phyloP scores from a whole-genome alignment of 495 filamentous ascomycete species.

The Xylaria bambusicola region DNA sequence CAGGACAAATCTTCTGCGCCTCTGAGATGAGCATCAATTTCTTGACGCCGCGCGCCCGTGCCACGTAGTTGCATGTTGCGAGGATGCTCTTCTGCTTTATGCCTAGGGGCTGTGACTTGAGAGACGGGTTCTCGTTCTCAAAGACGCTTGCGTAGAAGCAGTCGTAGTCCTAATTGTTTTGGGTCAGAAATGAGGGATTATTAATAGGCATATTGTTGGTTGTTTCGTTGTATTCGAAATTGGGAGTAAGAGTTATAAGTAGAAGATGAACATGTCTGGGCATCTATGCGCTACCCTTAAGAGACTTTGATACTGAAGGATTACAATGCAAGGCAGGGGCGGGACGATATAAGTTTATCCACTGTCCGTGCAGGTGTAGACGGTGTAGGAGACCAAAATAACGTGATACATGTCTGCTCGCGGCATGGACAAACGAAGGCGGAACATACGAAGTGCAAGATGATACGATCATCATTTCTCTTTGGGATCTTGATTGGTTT shows the following conservation, averaged over 20 bases:
- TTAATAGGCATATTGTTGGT: not conserved
- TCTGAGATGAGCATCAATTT: slow-evolving; percentile 84
- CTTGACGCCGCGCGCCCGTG: slow-evolving; percentile 69
- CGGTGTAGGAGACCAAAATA: not conserved
- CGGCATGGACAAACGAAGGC: not conserved
- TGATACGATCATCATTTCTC: slow-evolving; percentile 66
- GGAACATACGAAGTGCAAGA: slow-evolving; percentile 74
- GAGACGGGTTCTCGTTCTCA: slow-evolving; percentile 72
- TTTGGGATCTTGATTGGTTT: slow-evolving; percentile 38
- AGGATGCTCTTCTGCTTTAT: slow-evolving; percentile 79
- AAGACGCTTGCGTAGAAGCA: slow-evolving; percentile 93
- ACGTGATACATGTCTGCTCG: not conserved
- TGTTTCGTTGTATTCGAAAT: not conserved
- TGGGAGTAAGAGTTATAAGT: too few species aligned
- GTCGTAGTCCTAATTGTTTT: slow-evolving; percentile 72
- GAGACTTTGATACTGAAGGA: too few species aligned
- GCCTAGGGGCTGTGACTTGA: slow-evolving; percentile 69
- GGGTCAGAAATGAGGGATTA: slow-evolving; percentile 16
- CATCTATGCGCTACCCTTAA: too few species aligned
- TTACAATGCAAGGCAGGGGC: too few species aligned
- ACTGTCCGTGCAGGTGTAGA: too few species aligned
- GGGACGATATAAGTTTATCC: too few species aligned
- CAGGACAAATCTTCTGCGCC: slow-evolving; percentile 77
- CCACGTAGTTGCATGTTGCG: slow-evolving; percentile 94
- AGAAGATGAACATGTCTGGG: not conserved